A percentile compares a stretch with the other conserved stretches of the same genome.
Evolutionary conservation across 257 asterid genomes (phyloP).

Genomic region (Penstemon barbatus): DNA sequence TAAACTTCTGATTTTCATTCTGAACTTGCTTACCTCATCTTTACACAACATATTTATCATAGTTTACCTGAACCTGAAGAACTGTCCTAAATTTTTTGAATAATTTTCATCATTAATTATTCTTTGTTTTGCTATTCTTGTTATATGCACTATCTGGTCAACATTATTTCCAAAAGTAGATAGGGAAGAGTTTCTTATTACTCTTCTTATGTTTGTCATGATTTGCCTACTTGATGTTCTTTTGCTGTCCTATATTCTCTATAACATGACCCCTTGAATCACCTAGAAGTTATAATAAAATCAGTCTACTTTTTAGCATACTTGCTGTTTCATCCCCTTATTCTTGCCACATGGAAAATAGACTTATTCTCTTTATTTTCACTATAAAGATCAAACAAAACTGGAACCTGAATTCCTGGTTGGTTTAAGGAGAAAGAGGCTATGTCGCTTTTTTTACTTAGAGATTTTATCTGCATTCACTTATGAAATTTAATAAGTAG

Average conservation of each 20-base stretch:
- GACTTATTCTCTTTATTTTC: constrained; percentile 2
- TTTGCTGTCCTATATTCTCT: constrained; percentile 14
- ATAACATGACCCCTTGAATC: constrained; percentile 15
- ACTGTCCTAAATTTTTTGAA: constrained; percentile 3
- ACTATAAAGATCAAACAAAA: no score
- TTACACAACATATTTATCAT: neutral
- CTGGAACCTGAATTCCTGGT: no score
- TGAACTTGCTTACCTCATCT: constrained; percentile 19
- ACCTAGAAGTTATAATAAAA: neutral
- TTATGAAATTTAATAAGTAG: neutral
- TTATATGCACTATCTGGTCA: neutral
- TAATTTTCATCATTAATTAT: neutral
- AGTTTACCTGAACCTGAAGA: constrained; percentile 9
- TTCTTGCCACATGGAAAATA: neutral
- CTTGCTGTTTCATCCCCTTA: neutral
- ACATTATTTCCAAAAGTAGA: constrained; percentile 6
- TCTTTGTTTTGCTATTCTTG: no score
- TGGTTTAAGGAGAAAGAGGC: no score
- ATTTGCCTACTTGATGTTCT: neutral
- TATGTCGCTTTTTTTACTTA: no score
- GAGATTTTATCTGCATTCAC: neutral
- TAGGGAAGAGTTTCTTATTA: constrained; percentile 14
- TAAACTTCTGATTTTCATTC: neutral
- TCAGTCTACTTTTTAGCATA: neutral
- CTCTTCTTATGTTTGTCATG: constrained; percentile 1